Evolutionary conservation across 2,329 filamentous ascomycete species (phyloP), one percentile per base, ranked within the genome.

Genomic region (Aspergillus amoenus): DNA sequence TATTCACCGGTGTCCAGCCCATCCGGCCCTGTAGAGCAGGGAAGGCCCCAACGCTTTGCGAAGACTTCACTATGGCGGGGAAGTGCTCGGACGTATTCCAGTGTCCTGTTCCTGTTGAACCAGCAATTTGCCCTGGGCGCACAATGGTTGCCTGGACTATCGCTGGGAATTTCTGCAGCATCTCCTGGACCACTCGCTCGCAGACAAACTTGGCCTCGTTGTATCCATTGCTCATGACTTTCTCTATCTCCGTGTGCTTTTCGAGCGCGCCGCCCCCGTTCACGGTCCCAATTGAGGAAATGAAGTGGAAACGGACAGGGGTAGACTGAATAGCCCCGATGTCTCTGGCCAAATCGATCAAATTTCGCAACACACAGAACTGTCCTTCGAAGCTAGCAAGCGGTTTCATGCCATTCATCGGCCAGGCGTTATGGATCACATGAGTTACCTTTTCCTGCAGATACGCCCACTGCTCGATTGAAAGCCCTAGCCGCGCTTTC

Each of bases 31-130:
- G 48, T 2, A 82, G 60, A 21, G 76, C 70, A 0, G 81, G 81
- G 8, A 80, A 61, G 0, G 66, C 71, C 0, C 69, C 67, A 0
- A 84, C 58, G 0, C 76, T 77, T 60, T 84, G 79, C 0, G 78
- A 75, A 0, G 78, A 80, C 65, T 83, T 83, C 51, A 82, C 64
- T 21, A 85, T 55, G 58, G 82, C 81, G 0, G 72, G 63, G 12
- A 84, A 68, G 58, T 84, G 80, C 62, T 85, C 81, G 27, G 74
- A 71, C 0, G 76, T 69, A 60, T 85, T 85, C 83, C 83, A 86
- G 62, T 78, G 79, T 0, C 82, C 82, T 53, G 70, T 82, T 0
- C 55, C 71, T 3, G 63, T 76, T 0, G 77, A 80, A 0, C 83
- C 83, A 1, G 82, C 73, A 41, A 86, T 80, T 64, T 86, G 83